Evolutionary conservation across 1,284 basidiomycete genomes (phyloP).

Genomic region (Cryptococcus deneoformans): DNA sequence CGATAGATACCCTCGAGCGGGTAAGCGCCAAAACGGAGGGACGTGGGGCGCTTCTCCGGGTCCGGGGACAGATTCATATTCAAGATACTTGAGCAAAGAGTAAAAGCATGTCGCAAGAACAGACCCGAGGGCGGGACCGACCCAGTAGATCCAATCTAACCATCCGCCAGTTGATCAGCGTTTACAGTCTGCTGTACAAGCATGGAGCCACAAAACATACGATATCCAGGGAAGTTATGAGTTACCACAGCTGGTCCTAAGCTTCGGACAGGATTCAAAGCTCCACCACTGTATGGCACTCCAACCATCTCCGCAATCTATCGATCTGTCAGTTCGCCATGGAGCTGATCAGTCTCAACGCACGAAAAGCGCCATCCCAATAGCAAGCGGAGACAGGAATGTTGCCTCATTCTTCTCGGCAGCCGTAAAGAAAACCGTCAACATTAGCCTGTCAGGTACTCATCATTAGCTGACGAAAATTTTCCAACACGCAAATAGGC

Average conservation of each 20-base stretch:
- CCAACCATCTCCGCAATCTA: slow-evolving; percentile 49
- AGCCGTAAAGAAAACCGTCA: slow-evolving; percentile 51
- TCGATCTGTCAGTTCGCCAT: background rate
- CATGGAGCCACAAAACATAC: slow-evolving; percentile 8
- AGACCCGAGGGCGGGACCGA: slow-evolving; percentile 44
- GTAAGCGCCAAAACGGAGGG: background rate
- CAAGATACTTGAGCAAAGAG: slow-evolving; percentile 45
- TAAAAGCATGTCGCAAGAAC: slow-evolving; percentile 48
- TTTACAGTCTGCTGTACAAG: background rate
- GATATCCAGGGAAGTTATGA: slow-evolving; percentile 34
- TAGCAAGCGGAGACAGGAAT: slow-evolving; percentile 55
- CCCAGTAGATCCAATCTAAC: slow-evolving; percentile 48
- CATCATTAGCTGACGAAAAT: background rate
- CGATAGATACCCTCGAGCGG: background rate
- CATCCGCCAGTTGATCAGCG: background rate
- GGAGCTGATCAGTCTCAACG: background rate
- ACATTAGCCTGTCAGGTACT: slow-evolving; percentile 28
- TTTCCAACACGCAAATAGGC: background rate
- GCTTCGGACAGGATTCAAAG: slow-evolving; percentile 46
- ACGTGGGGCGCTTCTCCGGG: slow-evolving; percentile 22
- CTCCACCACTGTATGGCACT: slow-evolving; percentile 50
- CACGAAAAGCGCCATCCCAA: slow-evolving; percentile 53
- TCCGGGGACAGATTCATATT: slow-evolving; percentile 46
- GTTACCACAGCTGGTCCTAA: slow-evolving; percentile 50
- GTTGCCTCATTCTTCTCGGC: slow-evolving; percentile 55